Evolutionary conservation across 768 basidiomycete species (phyloP).

Genomic region (Amanita thiersii): DNA sequence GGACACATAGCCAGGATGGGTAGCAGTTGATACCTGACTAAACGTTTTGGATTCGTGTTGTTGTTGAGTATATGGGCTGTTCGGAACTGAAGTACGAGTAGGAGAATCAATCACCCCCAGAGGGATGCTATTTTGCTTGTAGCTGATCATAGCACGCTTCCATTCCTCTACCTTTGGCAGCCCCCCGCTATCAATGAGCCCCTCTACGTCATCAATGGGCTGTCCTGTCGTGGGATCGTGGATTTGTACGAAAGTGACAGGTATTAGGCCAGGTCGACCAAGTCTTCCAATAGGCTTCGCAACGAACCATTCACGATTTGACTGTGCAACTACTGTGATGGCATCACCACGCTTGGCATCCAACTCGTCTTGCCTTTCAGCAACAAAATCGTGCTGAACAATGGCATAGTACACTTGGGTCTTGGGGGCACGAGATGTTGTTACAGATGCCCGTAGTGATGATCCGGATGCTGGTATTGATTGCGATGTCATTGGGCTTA

Average conservation of each 20-base stretch:
- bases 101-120: slow-evolving; percentile 80
- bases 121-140: slow-evolving; percentile 94
- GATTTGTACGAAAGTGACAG: slow-evolving; percentile 94
- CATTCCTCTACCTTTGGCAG: slow-evolving; percentile 98
- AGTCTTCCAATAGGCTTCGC: slow-evolving; percentile 95
- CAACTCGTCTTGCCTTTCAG: slow-evolving; percentile 95
- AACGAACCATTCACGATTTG: slow-evolving; percentile 99
- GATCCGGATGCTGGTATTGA: background rate
- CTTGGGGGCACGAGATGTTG: slow-evolving; percentile 21
- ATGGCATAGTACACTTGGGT: slow-evolving; percentile 85
- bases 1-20: slow-evolving; percentile 15
- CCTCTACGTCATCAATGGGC: slow-evolving; percentile 65
- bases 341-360: slow-evolving; percentile 92
- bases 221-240: slow-evolving; percentile 85
- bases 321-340: slow-evolving; percentile 96
- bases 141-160: slow-evolving; percentile 91
- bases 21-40: slow-evolving; percentile 21
- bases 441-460: slow-evolving; percentile 13
- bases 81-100: slow-evolving; percentile 30
- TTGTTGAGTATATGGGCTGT: slow-evolving; percentile 30
- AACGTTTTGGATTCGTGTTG: slow-evolving; percentile 9
- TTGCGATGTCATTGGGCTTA: slow-evolving; percentile 14
- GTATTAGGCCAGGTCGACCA: slow-evolving; percentile 94
- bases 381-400: slow-evolving; percentile 90
- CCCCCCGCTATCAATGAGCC: slow-evolving; percentile 79